Conservation (phyloP, 2,329 filamentous ascomycete species). For the Monosporascus sp. region DNA sequence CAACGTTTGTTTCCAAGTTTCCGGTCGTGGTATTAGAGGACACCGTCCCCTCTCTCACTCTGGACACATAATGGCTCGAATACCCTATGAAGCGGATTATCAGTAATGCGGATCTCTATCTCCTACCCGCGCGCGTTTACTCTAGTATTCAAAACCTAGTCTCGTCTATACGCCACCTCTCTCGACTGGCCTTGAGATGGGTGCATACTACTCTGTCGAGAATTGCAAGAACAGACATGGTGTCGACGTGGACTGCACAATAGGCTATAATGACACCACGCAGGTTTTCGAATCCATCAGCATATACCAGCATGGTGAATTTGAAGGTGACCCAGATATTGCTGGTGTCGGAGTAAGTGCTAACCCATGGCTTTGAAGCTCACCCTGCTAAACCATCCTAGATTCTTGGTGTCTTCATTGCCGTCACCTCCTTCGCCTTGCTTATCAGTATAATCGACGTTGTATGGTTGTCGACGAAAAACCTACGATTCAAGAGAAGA, state of each 20-base stretch:
- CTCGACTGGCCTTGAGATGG: not conserved
- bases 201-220: constrained; percentile 14
- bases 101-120: no score
- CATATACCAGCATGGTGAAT: constrained; percentile 28
- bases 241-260: constrained; percentile 7
- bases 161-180: not conserved
- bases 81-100: no score
- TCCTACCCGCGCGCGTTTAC: no score
- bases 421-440: constrained; percentile 17
- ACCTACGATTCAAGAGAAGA: no score
- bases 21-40: no score
- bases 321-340: constrained; percentile 18
- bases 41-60: no score
- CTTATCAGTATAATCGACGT: constrained; percentile 8
- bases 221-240: constrained; percentile 5
- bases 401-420: constrained; percentile 19
- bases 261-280: constrained; percentile 1
- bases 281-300: constrained; percentile 9
- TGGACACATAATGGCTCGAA: no score
- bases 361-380: not conserved
- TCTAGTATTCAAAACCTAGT: not conserved
- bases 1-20: no score
- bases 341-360: constrained; percentile 18
- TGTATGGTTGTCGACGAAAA: constrained; percentile 5
- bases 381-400: constrained; percentile 2